Evolutionary conservation across 2,329 filamentous ascomycete species (phyloP).

Genomic region (Ceratocystis cubensis): DNA sequence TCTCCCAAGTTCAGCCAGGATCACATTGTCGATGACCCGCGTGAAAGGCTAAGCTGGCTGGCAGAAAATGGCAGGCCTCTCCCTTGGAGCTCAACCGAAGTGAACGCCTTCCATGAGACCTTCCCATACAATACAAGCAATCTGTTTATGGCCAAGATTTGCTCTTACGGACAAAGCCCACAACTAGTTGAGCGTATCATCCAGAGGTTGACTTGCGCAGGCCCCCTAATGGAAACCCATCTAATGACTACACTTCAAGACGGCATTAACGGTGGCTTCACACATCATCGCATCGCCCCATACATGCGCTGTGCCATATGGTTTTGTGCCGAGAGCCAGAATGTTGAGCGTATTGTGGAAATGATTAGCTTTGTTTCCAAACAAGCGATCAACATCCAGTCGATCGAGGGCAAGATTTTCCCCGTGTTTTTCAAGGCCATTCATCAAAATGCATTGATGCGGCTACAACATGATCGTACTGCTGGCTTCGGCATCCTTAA

Average conservation of each 20-base stretch:
- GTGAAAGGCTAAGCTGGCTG: constrained; percentile 31
- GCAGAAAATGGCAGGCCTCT: constrained; percentile 29
- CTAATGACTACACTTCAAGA: constrained; percentile 42
- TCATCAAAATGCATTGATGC: not conserved
- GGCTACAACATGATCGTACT: not conserved
- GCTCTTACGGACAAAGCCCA: constrained; percentile 47
- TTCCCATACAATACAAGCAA: constrained; percentile 32
- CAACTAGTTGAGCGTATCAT: constrained; percentile 44
- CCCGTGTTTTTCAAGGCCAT: constrained; percentile 33
- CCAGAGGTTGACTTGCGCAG: constrained; percentile 41
- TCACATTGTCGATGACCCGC: constrained; percentile 30
- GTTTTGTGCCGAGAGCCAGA: constrained; percentile 38
- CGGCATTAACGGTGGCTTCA: constrained; percentile 41
- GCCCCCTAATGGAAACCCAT: constrained; percentile 37
- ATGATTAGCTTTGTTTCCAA: constrained; percentile 35
- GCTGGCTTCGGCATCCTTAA: not conserved
- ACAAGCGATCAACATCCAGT: constrained; percentile 36
- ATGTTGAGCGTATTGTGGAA: constrained; percentile 27
- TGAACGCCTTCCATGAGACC: constrained; percentile 34
- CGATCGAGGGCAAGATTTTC: constrained; percentile 38
- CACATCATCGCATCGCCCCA: constrained; percentile 36
- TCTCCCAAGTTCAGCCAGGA: constrained; percentile 30
- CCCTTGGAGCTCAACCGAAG: constrained; percentile 36
- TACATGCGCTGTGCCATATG: constrained; percentile 45
- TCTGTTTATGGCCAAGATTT: constrained; percentile 53